phyloP scores from a whole-genome alignment of 2,329 filamentous ascomycete species.

The Cladosporium sp. region DNA sequence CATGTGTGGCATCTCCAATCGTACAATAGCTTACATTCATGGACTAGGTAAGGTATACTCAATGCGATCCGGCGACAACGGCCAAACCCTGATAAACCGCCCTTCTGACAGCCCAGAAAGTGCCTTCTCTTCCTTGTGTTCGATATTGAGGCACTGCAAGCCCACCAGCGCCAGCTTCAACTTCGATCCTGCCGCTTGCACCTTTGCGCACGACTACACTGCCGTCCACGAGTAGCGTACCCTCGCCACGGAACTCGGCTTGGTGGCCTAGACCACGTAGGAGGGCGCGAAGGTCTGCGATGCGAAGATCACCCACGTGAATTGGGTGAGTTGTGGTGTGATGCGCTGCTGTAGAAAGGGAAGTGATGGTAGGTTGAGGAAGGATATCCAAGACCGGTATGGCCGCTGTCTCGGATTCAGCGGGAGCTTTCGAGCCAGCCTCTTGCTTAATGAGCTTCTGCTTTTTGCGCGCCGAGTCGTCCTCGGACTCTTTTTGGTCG shows the following conservation, averaged over 20 bases:
- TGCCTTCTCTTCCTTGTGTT: slow-evolving; percentile 43
- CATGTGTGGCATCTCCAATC: background rate
- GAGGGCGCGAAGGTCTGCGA: slow-evolving; percentile 80
- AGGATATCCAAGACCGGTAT: slow-evolving; percentile 58
- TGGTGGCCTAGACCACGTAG: slow-evolving; percentile 79
- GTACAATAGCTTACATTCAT: slow-evolving; percentile 3
- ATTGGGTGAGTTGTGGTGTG: slow-evolving; percentile 56
- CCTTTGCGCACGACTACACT: slow-evolving; percentile 85
- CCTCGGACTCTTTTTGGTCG: slow-evolving; percentile 32
- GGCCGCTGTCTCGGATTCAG: slow-evolving; percentile 34
- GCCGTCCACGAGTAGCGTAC: slow-evolving; percentile 83
- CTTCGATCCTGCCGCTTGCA: slow-evolving; percentile 71
- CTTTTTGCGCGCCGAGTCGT: slow-evolving; percentile 50
- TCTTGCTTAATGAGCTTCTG: slow-evolving; percentile 48
- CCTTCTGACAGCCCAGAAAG: slow-evolving; percentile 81
- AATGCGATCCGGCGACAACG: slow-evolving; percentile 71
- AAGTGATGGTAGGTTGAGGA: slow-evolving; percentile 6
- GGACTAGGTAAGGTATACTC: background rate
- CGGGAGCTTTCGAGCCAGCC: slow-evolving; percentile 37
- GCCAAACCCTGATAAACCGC: slow-evolving; percentile 93
- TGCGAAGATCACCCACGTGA: slow-evolving; percentile 86
- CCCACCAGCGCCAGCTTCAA: slow-evolving; percentile 66
- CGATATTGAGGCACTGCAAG: slow-evolving; percentile 18
- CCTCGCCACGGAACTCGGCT: slow-evolving; percentile 90
- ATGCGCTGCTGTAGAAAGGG: slow-evolving; percentile 39